Base-by-base conservation (phyloP, 2,329 filamentous ascomycete species). In the Aspergillus caelatus region DNA sequence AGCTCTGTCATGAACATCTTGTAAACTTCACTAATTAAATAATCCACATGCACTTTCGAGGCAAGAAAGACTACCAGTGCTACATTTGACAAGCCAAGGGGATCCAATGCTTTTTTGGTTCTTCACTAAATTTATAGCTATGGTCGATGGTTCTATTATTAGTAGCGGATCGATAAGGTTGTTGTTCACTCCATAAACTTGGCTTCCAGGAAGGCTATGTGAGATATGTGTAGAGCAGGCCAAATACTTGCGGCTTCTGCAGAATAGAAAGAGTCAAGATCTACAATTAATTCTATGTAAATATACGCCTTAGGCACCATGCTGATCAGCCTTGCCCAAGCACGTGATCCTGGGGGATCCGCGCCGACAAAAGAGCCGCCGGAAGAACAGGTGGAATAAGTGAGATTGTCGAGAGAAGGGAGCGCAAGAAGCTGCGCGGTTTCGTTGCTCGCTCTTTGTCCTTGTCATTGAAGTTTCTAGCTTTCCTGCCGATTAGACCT, bases 371-470 rank as follows among this genome's bases (percentile, higher is more conserved):
- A 53, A 62, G 41, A 57, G 55, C 50, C 57, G 23, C 39, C 59
- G 52, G 52, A 41, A 61, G 58, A 65, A 62, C 63, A 65, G 50
- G 45, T 64, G 57, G 52, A 39, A n/a, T 14, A 55, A 30, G 26
- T 30, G 36, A 34, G 14, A 62, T 9, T 32, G 61, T 34, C 45
- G 43, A 32, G n/a, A 53, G 39, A 60, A n/a, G 46, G 34, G 43
- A 50, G 45, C 36, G 50, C 56, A 54, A 39, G 87, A 89, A 71
- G 90, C 90, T 0, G 84, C 98, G 2, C 98, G 2, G 85, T 89
- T 19, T 91, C 36, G 34, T 55, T 55, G 32, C 52, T 36, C 30
- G 87, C 30, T 89, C 94, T 86, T 90, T n/a, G 85, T 90, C 21
- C 26, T 54, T 26, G 26, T 58, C 28, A n/a, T 53, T 46, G 57